Evolutionary conservation across 2,329 filamentous ascomycete species (phyloP).

Genomic region (Penicillium brasilianum): DNA sequence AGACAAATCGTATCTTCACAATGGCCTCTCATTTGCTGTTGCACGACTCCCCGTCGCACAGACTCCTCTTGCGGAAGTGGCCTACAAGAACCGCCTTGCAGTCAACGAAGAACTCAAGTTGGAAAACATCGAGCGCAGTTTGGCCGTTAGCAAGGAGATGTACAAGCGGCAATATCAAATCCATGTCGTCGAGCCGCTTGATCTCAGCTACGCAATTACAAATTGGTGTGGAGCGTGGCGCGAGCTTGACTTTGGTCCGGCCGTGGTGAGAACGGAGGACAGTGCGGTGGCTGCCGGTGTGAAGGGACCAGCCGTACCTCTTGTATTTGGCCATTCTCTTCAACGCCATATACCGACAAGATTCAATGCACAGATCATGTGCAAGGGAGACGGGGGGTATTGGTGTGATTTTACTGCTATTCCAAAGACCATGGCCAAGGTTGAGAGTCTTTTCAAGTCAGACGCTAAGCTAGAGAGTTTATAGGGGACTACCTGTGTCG

Average conservation of each 20-base stretch:
- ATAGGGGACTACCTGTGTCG: not conserved
- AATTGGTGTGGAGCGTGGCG: slow-evolving; percentile 8
- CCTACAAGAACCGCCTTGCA: slow-evolving; percentile 4
- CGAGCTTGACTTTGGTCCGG: slow-evolving; percentile 3
- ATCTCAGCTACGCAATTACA: slow-evolving; percentile 2
- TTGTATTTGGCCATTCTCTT: slow-evolving; percentile 2
- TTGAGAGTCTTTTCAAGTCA: not conserved
- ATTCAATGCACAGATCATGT: slow-evolving; percentile 2
- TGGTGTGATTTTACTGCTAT: slow-evolving; percentile 8
- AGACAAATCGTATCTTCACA: slow-evolving; percentile 5
- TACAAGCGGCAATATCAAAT: not conserved
- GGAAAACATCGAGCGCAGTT: not conserved
- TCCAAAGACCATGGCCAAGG: not conserved
- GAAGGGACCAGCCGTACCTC: not conserved
- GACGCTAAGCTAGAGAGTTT: slow-evolving; percentile 2
- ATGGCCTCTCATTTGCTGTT: not conserved
- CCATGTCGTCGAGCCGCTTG: not conserved
- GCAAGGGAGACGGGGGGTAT: slow-evolving; percentile 1
- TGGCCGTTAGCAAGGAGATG: not conserved
- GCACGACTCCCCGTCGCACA: not conserved
- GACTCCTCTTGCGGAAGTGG: not conserved
- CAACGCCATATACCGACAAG: not conserved
- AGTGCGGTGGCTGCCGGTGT: not conserved
- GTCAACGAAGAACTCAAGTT: not conserved
- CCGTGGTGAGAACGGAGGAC: not conserved